These are phyloP conservation scores for Geosiphon pyriformis DNA, from an alignment of 192 early-diverging fungal genomes.

Conservation along the genomic window DNA sequence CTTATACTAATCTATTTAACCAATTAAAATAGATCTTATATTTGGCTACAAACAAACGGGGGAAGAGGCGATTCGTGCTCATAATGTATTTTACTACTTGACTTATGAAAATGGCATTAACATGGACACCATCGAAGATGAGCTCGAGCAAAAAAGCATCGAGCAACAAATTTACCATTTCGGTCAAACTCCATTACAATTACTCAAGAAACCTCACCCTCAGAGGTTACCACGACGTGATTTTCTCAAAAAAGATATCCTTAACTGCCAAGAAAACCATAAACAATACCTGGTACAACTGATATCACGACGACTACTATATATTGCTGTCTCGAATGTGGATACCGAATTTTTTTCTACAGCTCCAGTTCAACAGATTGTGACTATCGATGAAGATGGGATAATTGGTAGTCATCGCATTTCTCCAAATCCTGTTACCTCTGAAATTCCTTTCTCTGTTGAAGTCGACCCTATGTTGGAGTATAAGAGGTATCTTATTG, in stretches of 20 bases:
- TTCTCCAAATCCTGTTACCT: not conserved
- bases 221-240: slow-evolving; percentile 25
- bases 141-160: slow-evolving; percentile 62
- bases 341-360: slow-evolving; percentile 2
- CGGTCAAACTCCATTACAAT: slow-evolving; percentile 87
- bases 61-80: slow-evolving; percentile 63
- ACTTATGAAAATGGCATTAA: slow-evolving; percentile 78
- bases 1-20: not conserved
- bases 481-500: slow-evolving; percentile 9
- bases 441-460: slow-evolving; percentile 21
- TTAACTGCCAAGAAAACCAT: slow-evolving; percentile 8
- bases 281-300: slow-evolving; percentile 17
- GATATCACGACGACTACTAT: slow-evolving; percentile 3
- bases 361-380: slow-evolving; percentile 9
- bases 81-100: slow-evolving; percentile 73
- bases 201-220: slow-evolving; percentile 85
- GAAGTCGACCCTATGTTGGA: slow-evolving; percentile 20
- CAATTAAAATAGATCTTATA: slow-evolving; percentile 63
- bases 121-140: slow-evolving; percentile 65
- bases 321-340: slow-evolving; percentile 6
- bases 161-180: slow-evolving; percentile 80
- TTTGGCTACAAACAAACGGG: slow-evolving; percentile 84
- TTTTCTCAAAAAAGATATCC: slow-evolving; percentile 19
- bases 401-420: slow-evolving; percentile 16
- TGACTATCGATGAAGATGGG: slow-evolving; percentile 22